Conservation (phyloP, 169 alveolate species). For the Blepharisma undulans region DNA sequence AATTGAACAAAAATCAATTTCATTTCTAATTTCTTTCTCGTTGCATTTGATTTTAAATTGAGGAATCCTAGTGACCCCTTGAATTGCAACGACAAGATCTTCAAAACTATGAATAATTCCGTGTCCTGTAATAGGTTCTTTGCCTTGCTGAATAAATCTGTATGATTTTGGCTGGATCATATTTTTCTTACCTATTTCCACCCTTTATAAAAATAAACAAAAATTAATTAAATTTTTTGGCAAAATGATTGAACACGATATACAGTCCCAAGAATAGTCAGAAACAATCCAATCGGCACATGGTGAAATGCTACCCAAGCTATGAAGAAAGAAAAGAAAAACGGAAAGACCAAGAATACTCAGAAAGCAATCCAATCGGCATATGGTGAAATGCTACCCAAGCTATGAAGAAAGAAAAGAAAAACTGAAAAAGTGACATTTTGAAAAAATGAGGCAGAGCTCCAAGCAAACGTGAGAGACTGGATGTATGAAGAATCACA, state of each 20-base stretch:
- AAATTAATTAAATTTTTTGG: background rate
- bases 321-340: background rate
- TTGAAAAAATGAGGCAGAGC: background rate
- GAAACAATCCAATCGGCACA: background rate
- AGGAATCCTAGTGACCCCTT: too few species aligned
- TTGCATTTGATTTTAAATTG: too few species aligned
- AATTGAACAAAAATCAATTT: too few species aligned
- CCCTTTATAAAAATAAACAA: too few species aligned
- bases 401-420: background rate
- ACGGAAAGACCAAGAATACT: background rate
- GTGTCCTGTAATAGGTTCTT: too few species aligned
- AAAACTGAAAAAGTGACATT: background rate
- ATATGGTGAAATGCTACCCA: constrained; percentile 27
- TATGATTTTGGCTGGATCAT: too few species aligned
- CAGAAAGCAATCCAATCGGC: background rate
- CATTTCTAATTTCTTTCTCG: too few species aligned
- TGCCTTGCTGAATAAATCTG: too few species aligned
- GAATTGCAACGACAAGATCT: too few species aligned
- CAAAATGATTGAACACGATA: constrained; percentile 18
- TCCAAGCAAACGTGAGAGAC: background rate
- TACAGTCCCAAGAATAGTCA: background rate
- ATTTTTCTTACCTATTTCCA: too few species aligned
- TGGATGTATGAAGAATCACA: background rate
- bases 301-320: constrained; percentile 18
- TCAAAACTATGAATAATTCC: too few species aligned